Conservation (phyloP, 495 filamentous ascomycete genomes). For the Penicillium crystallinum region DNA sequence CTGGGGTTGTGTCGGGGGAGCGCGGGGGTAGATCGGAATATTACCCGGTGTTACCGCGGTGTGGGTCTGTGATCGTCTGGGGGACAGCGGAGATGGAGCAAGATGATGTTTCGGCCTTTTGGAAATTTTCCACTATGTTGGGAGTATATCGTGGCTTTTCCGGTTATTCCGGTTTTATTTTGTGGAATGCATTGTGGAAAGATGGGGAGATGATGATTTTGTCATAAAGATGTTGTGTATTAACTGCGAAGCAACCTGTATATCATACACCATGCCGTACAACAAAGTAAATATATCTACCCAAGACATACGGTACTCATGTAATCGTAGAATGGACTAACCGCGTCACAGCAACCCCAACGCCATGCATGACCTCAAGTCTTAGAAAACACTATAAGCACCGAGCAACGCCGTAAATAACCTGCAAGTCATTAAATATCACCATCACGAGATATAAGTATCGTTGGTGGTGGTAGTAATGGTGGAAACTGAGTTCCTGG, state of each 20-base stretch:
- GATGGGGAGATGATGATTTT: neutral
- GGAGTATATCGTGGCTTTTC: no score
- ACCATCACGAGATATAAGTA: neutral
- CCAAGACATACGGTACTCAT: neutral
- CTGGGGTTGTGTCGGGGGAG: neutral
- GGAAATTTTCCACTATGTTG: neutral
- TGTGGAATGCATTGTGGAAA: neutral
- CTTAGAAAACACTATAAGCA: neutral
- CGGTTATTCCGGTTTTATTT: neutral
- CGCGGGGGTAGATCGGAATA: neutral
- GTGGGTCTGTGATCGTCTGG: neutral
- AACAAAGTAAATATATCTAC: neutral
- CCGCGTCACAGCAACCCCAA: neutral
- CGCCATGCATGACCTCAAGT: neutral
- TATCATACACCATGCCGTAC: neutral
- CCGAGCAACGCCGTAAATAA: neutral
- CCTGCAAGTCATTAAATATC: neutral
- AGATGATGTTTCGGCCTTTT: neutral
- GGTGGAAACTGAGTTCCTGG: neutral
- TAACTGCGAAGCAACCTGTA: neutral
- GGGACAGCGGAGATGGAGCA: neutral
- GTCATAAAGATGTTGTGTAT: neutral
- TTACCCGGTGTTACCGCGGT: neutral
- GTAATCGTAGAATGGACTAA: neutral
- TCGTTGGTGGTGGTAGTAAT: neutral